phyloP scores from a whole-genome alignment of 2,329 filamentous ascomycete genomes.

The Neurospora sp. region DNA sequence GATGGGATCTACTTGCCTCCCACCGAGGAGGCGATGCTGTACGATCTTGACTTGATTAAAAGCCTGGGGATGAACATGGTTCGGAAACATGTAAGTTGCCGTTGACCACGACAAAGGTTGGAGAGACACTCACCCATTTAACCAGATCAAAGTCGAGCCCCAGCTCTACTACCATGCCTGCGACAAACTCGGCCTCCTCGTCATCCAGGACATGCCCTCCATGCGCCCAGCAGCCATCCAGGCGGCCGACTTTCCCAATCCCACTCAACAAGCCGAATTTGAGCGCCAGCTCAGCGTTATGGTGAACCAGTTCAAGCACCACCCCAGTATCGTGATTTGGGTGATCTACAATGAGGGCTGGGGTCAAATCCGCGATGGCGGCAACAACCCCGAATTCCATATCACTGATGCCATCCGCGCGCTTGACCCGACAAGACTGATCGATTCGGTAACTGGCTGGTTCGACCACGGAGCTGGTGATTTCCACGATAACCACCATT shows the following conservation, averaged over 20 bases:
- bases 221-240: slow-evolving; percentile 28
- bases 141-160: slow-evolving; percentile 55
- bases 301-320: slow-evolving; percentile 53
- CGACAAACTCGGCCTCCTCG: slow-evolving; percentile 54
- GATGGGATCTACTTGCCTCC: slow-evolving; percentile 59
- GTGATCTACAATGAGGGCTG: slow-evolving; percentile 66
- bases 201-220: slow-evolving; percentile 66
- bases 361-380: slow-evolving; percentile 43
- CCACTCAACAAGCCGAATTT: slow-evolving; percentile 53
- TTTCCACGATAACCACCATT: slow-evolving; percentile 62
- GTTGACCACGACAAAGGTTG: not conserved
- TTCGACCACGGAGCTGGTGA: slow-evolving; percentile 59
- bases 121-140: not conserved
- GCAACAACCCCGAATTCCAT: slow-evolving; percentile 43
- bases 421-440: slow-evolving; percentile 54
- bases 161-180: slow-evolving; percentile 60
- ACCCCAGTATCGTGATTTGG: slow-evolving; percentile 57
- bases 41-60: slow-evolving; percentile 55
- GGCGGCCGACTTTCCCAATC: slow-evolving; percentile 30
- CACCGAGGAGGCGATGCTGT: slow-evolving; percentile 57
- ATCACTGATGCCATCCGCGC: slow-evolving; percentile 44
- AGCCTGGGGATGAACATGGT: slow-evolving; percentile 59
- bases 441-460: slow-evolving; percentile 58
- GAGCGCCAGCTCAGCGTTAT: slow-evolving; percentile 52
- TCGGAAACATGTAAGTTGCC: slow-evolving; percentile 52